A percentile compares a stretch with the other conserved stretches of the same genome.
These are phyloP conservation scores for Tripidium arundinaceum DNA, from an alignment of 202 grass and related monocot species.

Conservation along the genomic window DNA sequence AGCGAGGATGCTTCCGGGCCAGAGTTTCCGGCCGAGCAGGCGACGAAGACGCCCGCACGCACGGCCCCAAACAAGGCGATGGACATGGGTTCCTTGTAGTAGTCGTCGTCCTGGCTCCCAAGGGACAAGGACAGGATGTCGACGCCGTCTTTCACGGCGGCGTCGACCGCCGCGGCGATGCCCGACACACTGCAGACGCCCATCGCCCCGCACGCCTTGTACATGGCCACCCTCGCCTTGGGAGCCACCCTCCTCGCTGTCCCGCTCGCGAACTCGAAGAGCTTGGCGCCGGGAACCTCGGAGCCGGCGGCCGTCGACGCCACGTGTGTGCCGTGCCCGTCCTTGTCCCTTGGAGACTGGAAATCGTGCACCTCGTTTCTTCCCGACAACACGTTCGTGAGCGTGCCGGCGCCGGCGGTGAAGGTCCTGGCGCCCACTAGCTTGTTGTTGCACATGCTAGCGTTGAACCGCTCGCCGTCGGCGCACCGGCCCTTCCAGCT, in stretches of 20 bases:
- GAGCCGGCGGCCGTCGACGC: constrained; percentile 43
- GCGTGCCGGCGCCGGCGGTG: background rate
- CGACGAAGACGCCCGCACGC: constrained; percentile 40
- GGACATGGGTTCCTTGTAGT: constrained; percentile 9
- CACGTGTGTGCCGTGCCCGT: constrained; percentile 49
- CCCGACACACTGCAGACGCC: background rate
- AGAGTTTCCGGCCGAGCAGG: constrained; percentile 27
- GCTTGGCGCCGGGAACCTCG: background rate
- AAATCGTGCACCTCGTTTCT: background rate
- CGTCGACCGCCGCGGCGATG: constrained; percentile 34
- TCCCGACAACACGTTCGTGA: background rate
- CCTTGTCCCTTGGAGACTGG: constrained; percentile 32
- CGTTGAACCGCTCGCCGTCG: constrained; percentile 17
- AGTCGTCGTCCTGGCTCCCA: background rate
- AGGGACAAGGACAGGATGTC: constrained; percentile 54
- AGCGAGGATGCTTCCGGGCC: constrained; percentile 1
- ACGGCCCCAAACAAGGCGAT: constrained; percentile 37
- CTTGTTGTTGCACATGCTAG: constrained; percentile 40
- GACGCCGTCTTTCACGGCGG: constrained; percentile 49
- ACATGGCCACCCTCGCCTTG: constrained; percentile 48
- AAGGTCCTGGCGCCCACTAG: constrained; percentile 43
- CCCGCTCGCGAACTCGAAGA: constrained; percentile 16
- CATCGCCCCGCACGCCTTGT: constrained; percentile 21
- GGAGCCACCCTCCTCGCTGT: constrained; percentile 37
- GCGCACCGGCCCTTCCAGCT: constrained; percentile 36